Evolutionary conservation across 1,284 basidiomycete genomes (phyloP).

Genomic region (Leccinum pachyderme): DNA sequence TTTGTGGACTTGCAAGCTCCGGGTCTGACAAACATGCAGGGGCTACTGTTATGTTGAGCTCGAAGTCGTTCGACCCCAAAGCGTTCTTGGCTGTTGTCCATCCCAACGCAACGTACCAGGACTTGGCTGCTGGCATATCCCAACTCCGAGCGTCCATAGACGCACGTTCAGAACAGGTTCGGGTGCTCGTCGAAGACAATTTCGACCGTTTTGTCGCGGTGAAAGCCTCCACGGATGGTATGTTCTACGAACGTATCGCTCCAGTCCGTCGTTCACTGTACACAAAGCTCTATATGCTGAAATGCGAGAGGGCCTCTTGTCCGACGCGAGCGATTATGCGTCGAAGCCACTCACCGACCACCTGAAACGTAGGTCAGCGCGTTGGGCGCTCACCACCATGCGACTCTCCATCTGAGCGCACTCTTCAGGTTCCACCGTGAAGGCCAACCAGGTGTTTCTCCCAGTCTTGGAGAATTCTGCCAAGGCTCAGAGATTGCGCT

Average conservation of each 20-base stretch:
- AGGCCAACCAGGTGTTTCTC: conserved; percentile 94
- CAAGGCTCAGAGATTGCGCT: conserved; percentile 91
- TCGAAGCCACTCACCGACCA: conserved; percentile 81
- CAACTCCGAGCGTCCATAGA: conserved; percentile 79
- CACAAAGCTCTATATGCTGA: conserved; percentile 80
- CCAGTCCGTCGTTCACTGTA: conserved; percentile 6
- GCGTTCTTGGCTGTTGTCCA: conserved; percentile 89
- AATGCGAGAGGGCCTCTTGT: conserved; percentile 89
- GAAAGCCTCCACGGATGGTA: conserved; percentile 94
- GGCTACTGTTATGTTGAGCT: conserved; percentile 78
- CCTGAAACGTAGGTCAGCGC: conserved; percentile 66
- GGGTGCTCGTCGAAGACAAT: conserved; percentile 95
- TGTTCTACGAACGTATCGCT: conserved; percentile 20
- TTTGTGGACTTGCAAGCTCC: background rate
- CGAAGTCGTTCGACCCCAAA: conserved; percentile 96
- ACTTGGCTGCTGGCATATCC: conserved; percentile 74
- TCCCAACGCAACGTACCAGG: conserved; percentile 94
- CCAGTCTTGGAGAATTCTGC: conserved; percentile 95
- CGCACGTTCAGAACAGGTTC: conserved; percentile 87
- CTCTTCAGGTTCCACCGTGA: conserved; percentile 70
- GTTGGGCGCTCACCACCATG: background rate
- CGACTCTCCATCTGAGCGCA: conserved; percentile 2
- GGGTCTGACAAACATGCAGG: conserved; percentile 44
- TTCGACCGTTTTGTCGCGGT: conserved; percentile 98
- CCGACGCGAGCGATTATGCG: conserved; percentile 77